phyloP scores from a whole-genome alignment of 768 basidiomycete genomes.

The Boletus edulis region DNA sequence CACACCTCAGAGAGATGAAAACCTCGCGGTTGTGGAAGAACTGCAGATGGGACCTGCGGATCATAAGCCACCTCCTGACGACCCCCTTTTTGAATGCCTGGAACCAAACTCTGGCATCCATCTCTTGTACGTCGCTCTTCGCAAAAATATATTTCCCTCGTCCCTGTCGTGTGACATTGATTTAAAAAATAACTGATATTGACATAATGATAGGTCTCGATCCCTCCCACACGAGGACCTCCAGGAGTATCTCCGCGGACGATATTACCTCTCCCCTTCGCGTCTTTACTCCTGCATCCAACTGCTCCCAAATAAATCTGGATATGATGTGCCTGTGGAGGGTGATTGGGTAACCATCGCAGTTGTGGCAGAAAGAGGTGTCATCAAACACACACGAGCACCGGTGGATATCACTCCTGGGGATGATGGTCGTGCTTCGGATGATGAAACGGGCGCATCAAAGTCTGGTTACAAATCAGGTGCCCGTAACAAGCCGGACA shows the following conservation, averaged over 20 bases:
- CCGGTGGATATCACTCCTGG: constrained; percentile 51
- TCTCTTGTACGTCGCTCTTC: constrained; percentile 57
- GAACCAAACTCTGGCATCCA: constrained; percentile 93
- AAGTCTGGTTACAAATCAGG: neutral
- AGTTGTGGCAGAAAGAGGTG: constrained; percentile 89
- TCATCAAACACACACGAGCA: constrained; percentile 67
- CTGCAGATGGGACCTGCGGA: constrained; percentile 77
- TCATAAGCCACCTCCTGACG: constrained; percentile 66
- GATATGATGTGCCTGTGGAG: constrained; percentile 87
- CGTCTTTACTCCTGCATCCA: constrained; percentile 84
- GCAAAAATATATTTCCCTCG: neutral
- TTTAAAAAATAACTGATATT: constrained; percentile 1
- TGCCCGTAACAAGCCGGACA: constrained; percentile 15
- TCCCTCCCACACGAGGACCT: constrained; percentile 70
- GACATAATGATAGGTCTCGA: constrained; percentile 57
- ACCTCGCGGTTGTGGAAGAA: constrained; percentile 70
- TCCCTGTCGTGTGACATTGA: neutral
- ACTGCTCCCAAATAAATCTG: constrained; percentile 71
- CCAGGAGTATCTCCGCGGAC: constrained; percentile 74
- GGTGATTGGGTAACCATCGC: constrained; percentile 97
- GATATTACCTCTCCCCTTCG: constrained; percentile 88
- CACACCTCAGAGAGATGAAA: constrained; percentile 48
- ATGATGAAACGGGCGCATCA: constrained; percentile 19
- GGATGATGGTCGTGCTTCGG: constrained; percentile 42
- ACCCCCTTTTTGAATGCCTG: constrained; percentile 70